Evolutionary conservation across 2,329 filamentous ascomycete genomes (phyloP).

Genomic region (Stenocarpella maydis): DNA sequence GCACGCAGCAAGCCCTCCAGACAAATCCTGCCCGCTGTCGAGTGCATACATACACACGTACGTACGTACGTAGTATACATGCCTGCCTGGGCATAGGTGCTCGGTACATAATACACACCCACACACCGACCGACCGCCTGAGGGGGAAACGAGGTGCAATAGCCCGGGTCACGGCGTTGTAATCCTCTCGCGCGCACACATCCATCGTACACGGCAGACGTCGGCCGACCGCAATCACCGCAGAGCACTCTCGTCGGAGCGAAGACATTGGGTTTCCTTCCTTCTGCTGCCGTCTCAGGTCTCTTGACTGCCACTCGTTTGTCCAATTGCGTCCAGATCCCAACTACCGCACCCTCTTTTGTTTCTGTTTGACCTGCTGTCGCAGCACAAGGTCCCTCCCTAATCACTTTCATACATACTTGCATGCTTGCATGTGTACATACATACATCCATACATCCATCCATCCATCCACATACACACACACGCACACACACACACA

Average conservation of each 20-base stretch:
- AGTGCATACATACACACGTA: neutral
- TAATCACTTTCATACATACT: neutral
- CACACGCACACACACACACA: neutral
- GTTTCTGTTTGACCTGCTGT: conserved; percentile 23
- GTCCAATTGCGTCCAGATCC: conserved; percentile 4
- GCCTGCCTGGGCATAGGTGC: too few species aligned
- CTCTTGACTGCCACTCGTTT: conserved; percentile 30
- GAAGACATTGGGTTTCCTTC: conserved; percentile 10
- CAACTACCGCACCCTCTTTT: conserved; percentile 16
- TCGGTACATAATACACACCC: too few species aligned
- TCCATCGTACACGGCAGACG: conserved; percentile 3
- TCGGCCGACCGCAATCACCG: conserved; percentile 3
- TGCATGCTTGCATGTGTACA: neutral
- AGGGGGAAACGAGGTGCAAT: conserved; percentile 17
- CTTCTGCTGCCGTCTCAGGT: conserved; percentile 27
- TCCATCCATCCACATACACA: too few species aligned
- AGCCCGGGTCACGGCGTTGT: conserved; percentile 1
- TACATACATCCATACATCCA: too few species aligned
- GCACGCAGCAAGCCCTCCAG: neutral
- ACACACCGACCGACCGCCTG: neutral
- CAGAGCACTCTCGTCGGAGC: neutral
- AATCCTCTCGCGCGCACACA: neutral
- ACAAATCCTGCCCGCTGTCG: conserved; percentile 13
- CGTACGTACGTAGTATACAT: neutral
- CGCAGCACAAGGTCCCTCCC: conserved; percentile 12